A percentile compares a stretch with the other conserved stretches of the same genome.
These are phyloP conservation scores for Buddleja alternifolia DNA, from an alignment of 257 asterid genomes.

Conservation along the genomic window DNA sequence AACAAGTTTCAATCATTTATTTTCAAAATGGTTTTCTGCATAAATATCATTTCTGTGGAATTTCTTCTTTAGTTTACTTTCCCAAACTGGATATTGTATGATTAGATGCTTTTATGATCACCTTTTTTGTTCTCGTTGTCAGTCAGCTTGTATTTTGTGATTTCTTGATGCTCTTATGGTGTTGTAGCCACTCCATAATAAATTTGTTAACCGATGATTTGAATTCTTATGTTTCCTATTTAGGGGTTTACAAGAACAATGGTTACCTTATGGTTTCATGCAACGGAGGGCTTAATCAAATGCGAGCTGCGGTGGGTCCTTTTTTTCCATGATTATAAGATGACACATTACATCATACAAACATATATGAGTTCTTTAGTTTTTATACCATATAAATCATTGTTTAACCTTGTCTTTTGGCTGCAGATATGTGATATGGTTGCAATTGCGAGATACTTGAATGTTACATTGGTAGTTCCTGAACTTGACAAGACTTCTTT, in stretches of 20 bases:
- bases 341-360: not conserved
- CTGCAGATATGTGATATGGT: constrained; percentile 96
- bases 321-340: constrained; percentile 19
- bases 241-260: constrained; percentile 94
- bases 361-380: not conserved
- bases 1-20: constrained; percentile 5
- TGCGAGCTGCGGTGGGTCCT: constrained; percentile 90
- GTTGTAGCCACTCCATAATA: not conserved
- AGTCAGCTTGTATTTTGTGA: constrained; percentile 19
- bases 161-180: constrained; percentile 10
- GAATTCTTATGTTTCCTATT: constrained; percentile 22
- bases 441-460: constrained; percentile 88
- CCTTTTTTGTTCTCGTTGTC: not conserved
- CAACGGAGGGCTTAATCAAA: constrained; percentile 98
- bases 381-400: not conserved
- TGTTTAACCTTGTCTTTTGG: constrained; percentile 21
- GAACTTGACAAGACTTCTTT: constrained; percentile 97
- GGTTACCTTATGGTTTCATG: constrained; percentile 97
- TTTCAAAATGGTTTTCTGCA: constrained; percentile 3
- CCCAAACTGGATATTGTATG: not conserved
- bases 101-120: not conserved
- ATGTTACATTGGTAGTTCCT: constrained; percentile 91
- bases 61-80: not conserved
- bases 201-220: constrained; percentile 10
- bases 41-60: not conserved